Percentiles rank a stretch among this genome's conserved stretches.
Evolutionary conservation across 2,329 filamentous ascomycete genomes (phyloP).

Genomic region (Epichloe brachyelytri): DNA sequence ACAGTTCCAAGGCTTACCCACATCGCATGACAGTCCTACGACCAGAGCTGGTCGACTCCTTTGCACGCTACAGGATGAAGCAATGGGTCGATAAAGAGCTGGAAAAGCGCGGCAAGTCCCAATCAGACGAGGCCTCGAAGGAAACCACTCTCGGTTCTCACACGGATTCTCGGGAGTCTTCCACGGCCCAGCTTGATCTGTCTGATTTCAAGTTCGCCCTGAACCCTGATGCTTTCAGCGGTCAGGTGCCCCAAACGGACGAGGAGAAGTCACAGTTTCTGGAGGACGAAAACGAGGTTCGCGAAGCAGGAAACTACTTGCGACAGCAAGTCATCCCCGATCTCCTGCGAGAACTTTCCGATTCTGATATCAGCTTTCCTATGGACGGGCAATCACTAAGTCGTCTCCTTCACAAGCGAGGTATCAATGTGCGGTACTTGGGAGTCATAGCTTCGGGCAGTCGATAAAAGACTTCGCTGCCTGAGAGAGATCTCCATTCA

Average conservation of each 20-base stretch:
- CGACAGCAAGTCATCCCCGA: conserved; percentile 68
- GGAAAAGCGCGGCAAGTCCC: conserved; percentile 38
- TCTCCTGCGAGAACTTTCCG: conserved; percentile 73
- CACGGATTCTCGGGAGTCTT: conserved; percentile 21
- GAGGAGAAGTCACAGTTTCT: conserved; percentile 76
- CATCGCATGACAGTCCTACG: conserved; percentile 93
- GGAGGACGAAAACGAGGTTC: conserved; percentile 79
- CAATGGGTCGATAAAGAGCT: conserved; percentile 78
- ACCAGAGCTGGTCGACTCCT: conserved; percentile 77
- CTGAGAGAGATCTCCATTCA: conserved; percentile 67
- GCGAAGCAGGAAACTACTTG: conserved; percentile 68
- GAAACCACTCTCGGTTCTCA: conserved; percentile 24
- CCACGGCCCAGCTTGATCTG: conserved; percentile 59
- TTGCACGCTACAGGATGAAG: conserved; percentile 74
- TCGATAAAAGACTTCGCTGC: conserved; percentile 60
- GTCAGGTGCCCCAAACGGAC: conserved; percentile 77
- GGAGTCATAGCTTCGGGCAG: conserved; percentile 66
- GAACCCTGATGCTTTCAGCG: conserved; percentile 92
- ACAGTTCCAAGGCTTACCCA: conserved; percentile 52
- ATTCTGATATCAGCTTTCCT: conserved; percentile 90
- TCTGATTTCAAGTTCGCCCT: conserved; percentile 77
- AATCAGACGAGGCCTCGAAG: conserved; percentile 22
- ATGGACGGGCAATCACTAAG: conserved; percentile 95
- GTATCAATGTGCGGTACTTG: conserved; percentile 95
- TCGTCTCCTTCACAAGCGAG: conserved; percentile 83